Evolutionary conservation across 805 yeast genomes (phyloP).

Genomic region (Kodamaea leandrae): DNA sequence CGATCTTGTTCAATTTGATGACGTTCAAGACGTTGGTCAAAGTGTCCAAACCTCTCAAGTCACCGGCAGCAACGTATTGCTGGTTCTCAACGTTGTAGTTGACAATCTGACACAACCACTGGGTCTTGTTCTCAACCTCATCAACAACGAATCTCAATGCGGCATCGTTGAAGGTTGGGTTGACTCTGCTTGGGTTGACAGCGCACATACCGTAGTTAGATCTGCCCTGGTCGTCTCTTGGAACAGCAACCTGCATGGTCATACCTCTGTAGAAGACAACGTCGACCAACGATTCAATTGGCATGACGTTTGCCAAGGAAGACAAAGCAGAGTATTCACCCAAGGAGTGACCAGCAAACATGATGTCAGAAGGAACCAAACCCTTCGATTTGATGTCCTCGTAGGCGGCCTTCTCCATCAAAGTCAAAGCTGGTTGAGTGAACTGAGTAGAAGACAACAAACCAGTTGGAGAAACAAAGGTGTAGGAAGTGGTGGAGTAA

Average conservation of each 20-base stretch:
- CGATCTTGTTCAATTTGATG: slow-evolving; percentile 90
- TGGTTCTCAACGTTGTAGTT: slow-evolving; percentile 97
- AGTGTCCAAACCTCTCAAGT: slow-evolving; percentile 90
- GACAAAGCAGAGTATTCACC: slow-evolving; percentile 99
- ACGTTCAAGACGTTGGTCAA: slow-evolving; percentile 91
- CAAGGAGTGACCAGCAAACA: slow-evolving; percentile 98
- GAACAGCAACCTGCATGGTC: slow-evolving; percentile 99
- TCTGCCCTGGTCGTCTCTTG: slow-evolving; percentile 92
- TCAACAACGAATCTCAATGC: slow-evolving; percentile 94
- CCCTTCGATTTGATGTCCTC: slow-evolving; percentile 98
- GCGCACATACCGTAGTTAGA: slow-evolving; percentile 99
- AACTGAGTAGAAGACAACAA: slow-evolving; percentile 96
- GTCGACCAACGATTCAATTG: slow-evolving; percentile 94
- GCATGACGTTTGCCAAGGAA: slow-evolving; percentile 97
- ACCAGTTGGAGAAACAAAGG: slow-evolving; percentile 92
- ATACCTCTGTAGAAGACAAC: slow-evolving; percentile 99
- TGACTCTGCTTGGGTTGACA: slow-evolving; percentile 92
- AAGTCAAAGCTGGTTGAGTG: slow-evolving; percentile 98
- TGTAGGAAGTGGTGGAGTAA: slow-evolving; percentile 75
- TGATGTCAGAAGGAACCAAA: slow-evolving; percentile 84
- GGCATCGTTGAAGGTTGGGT: slow-evolving; percentile 84
- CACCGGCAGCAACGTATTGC: slow-evolving; percentile 99
- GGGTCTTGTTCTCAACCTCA: slow-evolving; percentile 76
- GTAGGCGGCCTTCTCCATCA: slow-evolving; percentile 98
- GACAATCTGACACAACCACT: slow-evolving; percentile 96